Base-by-base conservation (phyloP, 108 stramenopile genomes). In the Asterionellopsis glacialis region DNA sequence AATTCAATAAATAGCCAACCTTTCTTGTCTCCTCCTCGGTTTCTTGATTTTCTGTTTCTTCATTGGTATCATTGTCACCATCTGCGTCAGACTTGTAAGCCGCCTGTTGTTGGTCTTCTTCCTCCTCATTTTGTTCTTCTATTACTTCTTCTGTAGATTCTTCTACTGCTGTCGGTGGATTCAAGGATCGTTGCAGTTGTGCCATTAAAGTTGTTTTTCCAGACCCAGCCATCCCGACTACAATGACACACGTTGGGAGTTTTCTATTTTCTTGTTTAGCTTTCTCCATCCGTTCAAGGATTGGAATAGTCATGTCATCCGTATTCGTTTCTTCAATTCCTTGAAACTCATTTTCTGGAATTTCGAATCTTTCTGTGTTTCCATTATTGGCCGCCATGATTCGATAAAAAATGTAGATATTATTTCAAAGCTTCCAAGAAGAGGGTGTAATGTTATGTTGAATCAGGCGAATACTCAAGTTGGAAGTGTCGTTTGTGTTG, bases 171-270 rank as follows among this genome's bases (percentile, higher is more conserved):
- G 33, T 33, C 7, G 33, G 33, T 33, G 33, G 33, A 33, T 33
- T 33, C 3, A 57, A 11, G 23, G 83, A 83, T 50, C 69, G 59
- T 50, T 84, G 84, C 19, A 94, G 73, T 47, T 77, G 81, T 0
- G 83, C 65, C 80, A 94, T 80, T 14, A 94, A 67, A 1, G 93
- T 93, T 0, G 93, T 91, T 68, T 96, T 96, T 11, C 96, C 96
- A 41, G 75, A 75, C 0, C 96, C 96, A 5, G 96, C 96, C 96
- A 97, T 97, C 28, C 96, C 96, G 0, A 95, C 86, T 6, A 95
- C 73, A 49, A 97, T 72, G 15, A 91, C 77, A 67, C 85, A 87
- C 7, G 33, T 33, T 7, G 33, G 33, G 7, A 33, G 33, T 33
- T 33, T 33, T 33, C 33, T 2, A 33, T 33, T 33, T 33, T 33